Base-by-base conservation (phyloP, 1,284 basidiomycete genomes). In the Ceratobasidium sp. region DNA sequence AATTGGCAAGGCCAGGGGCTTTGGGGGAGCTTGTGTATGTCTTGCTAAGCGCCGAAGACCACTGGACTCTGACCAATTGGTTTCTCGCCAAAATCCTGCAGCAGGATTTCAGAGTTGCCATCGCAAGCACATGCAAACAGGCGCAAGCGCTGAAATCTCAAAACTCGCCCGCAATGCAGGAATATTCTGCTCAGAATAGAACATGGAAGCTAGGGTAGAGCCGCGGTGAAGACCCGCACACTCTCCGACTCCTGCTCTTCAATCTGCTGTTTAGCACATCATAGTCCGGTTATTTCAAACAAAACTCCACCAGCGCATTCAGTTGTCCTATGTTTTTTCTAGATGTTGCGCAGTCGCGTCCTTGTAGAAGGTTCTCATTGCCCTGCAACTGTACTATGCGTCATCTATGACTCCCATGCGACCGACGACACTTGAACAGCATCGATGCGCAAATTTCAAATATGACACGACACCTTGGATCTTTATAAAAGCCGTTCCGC, bases 81-180 rank as follows among this genome's bases (percentile, higher is more conserved):
- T 71, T 71, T 71, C 69, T 35, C 7, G 5, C 69, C 44, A 28
- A 49, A 71, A 61, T 71, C 69, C 69, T 16, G 23, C 44, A n/a
- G 18, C 57, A 6, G 69, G 57, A 71, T 61, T 61, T 35, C 23
- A 2, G 13, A n/a, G 23, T 23, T 6, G 16, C 16, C 4, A 18
- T 18, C 16, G 47, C 47, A 23, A 23, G 16, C 26, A 44, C 3
- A 16, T 11, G 16, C 58, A 23, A 41, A 41, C 41, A 41, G 2
- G 32, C 8, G 43, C 58, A 61, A 61, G 26, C 41, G 43, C 35
- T 38, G 21, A 54, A 26, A 54, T 26, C 13, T 54, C 50, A 49
- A 26, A 49, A 9, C 16, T 21, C 4, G 4, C 13, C 18, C 13
- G 23, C 50, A n/a, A 26, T 21, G 23, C 18, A 30, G 14, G 30